Base-by-base conservation (phyloP, 2,329 filamentous ascomycete genomes). In the Rhexocercosporidium sp. region DNA sequence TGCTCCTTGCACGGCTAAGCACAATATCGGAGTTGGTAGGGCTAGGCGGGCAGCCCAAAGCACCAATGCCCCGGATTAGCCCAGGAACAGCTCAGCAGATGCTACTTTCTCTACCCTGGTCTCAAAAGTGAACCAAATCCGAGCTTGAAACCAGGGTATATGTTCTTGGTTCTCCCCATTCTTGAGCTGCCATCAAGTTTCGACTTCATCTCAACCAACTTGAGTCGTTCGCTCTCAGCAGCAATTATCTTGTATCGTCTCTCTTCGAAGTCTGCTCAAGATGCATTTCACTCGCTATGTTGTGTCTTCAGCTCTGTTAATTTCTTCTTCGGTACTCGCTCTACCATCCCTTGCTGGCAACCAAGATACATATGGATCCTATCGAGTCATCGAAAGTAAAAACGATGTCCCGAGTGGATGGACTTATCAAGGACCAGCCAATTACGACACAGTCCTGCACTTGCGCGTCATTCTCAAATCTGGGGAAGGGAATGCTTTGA, bases 391-490 rank as follows among this genome's bases (percentile, higher is more conserved):
- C 16, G 64, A 69, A 16, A 29, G n/a, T 2, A 27, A 53, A 2
- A 16, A 20, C 3, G 29, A 60, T 6, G 29, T 44, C 2, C 59
- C 66, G 1, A 39, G n/a, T 29, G 62, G 44, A 41, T 68, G 68
- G 68, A 54, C 5, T 18, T 66, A 62, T 34, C 37, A 44, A 22
- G 54, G 51, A 29, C 49, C 49, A n/a, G 59, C 64, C 29, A 22
- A 44, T 18, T 37, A 57, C 16, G 47, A 62, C n/a, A n/a, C 51
- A 1, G 41, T 59, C 20, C 46, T 69, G 12, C 53, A 62, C 6
- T 44, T 69, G 11, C 67, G 62, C 2, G 31, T 69, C 2, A 49
- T 62, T 20, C 29, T 69, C 44, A 69, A 65, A 22, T 31, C 4
- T 20, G 20, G 34, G 7, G 27, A 25, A 11, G 62, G 59, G 18